Evolutionary conservation across 2,329 filamentous ascomycete species (phyloP).

Genomic region (Diaporthe sp.): DNA sequence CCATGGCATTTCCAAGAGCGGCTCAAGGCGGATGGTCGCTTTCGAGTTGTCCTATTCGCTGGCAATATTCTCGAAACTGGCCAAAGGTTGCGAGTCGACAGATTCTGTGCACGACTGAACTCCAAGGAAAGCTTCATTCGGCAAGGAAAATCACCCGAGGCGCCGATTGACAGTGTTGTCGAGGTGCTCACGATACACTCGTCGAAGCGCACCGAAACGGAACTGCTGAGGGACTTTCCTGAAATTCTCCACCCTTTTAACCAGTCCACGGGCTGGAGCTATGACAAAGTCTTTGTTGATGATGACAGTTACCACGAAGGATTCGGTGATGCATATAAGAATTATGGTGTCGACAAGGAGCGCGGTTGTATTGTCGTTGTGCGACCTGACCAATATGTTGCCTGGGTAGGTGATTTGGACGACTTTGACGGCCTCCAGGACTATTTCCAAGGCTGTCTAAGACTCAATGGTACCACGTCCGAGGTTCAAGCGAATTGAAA

Average conservation of each 20-base stretch:
- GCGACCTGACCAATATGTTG: constrained; percentile 77
- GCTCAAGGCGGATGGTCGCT: constrained; percentile 67
- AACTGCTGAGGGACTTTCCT: constrained; percentile 63
- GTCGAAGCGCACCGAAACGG: constrained; percentile 60
- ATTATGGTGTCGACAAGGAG: constrained; percentile 68
- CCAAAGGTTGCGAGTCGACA: constrained; percentile 59
- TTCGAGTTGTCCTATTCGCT: constrained; percentile 71
- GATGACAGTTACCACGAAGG: constrained; percentile 66
- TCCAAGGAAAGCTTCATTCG: constrained; percentile 54
- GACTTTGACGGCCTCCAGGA: constrained; percentile 50
- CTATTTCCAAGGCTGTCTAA: constrained; percentile 48
- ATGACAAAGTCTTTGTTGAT: constrained; percentile 69
- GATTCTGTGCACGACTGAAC: constrained; percentile 60
- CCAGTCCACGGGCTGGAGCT: constrained; percentile 64
- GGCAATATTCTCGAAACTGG: constrained; percentile 63
- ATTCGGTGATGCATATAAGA: constrained; percentile 63
- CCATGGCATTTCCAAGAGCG: constrained; percentile 70
- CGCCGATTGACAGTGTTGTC: constrained; percentile 54
- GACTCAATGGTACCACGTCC: constrained; percentile 21
- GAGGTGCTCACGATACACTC: constrained; percentile 73
- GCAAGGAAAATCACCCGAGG: constrained; percentile 49
- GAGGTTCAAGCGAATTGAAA: too few species aligned
- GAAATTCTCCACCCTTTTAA: constrained; percentile 62
- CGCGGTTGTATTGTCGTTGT: constrained; percentile 70
- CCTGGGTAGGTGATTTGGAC: constrained; percentile 53